phyloP scores from a whole-genome alignment of 2,329 filamentous ascomycete genomes.

The Calonectria crousiana region DNA sequence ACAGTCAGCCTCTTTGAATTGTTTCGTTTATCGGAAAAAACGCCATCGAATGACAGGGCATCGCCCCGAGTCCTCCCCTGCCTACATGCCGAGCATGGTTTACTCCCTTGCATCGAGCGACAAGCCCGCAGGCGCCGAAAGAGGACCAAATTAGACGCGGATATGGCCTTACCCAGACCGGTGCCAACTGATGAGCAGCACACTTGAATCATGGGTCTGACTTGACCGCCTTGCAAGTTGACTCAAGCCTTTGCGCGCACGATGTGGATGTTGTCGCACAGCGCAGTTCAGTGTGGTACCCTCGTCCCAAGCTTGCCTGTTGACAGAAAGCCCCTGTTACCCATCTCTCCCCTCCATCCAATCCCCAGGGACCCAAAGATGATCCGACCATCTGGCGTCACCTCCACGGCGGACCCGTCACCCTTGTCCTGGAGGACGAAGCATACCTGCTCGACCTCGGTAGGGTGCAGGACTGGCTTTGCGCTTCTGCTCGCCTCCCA shows the following conservation, averaged over 20 bases:
- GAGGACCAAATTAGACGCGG: background rate
- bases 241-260: constrained; percentile 5
- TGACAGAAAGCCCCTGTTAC: constrained; percentile 86
- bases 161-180: background rate
- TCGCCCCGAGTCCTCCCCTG: background rate
- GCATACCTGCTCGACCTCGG: constrained; percentile 75
- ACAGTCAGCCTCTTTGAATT: constrained; percentile 4
- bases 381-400: constrained; percentile 68
- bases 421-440: constrained; percentile 66
- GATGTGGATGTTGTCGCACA: constrained; percentile 24
- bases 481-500: constrained; percentile 60
- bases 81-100: background rate
- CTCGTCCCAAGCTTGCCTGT: constrained; percentile 83
- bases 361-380: constrained; percentile 86
- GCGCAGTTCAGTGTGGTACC: constrained; percentile 44
- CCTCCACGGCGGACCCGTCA: constrained; percentile 52
- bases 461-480: constrained; percentile 70
- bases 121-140: background rate
- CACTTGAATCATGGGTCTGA: background rate
- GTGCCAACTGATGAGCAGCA: background rate
- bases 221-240: background rate
- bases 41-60: constrained; percentile 12
- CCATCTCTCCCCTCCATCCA: constrained; percentile 91
- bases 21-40: constrained; percentile 4
- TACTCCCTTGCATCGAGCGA: constrained; percentile 1